phyloP scores from a whole-genome alignment of 441 rosid species.

The Pelargonium citronellum region DNA sequence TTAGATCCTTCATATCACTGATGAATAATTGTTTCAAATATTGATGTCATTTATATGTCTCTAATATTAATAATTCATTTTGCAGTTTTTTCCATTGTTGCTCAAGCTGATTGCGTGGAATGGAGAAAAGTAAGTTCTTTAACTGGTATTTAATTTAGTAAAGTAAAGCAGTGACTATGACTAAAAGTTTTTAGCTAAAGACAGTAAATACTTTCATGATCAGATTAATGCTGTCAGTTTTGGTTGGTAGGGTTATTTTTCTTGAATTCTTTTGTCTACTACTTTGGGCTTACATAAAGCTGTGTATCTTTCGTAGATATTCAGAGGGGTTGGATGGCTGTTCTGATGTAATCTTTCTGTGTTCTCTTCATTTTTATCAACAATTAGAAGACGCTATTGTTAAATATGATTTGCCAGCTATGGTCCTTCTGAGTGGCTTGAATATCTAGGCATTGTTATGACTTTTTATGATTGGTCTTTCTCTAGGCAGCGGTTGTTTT shows the following conservation, averaged over 20 bases:
- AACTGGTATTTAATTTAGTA: constrained; percentile 9
- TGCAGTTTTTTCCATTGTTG: constrained; percentile 92
- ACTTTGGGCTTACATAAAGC: background rate
- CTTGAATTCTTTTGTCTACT: background rate
- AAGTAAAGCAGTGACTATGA: background rate
- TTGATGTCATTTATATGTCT: background rate
- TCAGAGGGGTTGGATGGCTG: background rate
- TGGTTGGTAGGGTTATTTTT: background rate
- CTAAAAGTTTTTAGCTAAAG: background rate
- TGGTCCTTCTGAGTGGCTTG: background rate
- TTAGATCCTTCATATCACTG: background rate
- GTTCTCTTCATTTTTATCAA: background rate
- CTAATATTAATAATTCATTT: constrained; percentile 19
- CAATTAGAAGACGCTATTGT: background rate
- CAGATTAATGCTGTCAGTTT: background rate
- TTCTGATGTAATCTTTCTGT: constrained; percentile 3
- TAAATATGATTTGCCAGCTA: background rate
- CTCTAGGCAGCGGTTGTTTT: background rate
- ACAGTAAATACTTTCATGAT: background rate
- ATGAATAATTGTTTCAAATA: background rate
- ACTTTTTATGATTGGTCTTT: background rate
- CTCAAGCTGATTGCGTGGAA: constrained; percentile 93
- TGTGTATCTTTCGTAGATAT: background rate
- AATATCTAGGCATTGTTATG: background rate
- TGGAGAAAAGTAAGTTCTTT: constrained; percentile 69